These are phyloP conservation scores for Talaromyces ruber DNA, from an alignment of 495 filamentous ascomycete species.

Conservation along the genomic window DNA sequence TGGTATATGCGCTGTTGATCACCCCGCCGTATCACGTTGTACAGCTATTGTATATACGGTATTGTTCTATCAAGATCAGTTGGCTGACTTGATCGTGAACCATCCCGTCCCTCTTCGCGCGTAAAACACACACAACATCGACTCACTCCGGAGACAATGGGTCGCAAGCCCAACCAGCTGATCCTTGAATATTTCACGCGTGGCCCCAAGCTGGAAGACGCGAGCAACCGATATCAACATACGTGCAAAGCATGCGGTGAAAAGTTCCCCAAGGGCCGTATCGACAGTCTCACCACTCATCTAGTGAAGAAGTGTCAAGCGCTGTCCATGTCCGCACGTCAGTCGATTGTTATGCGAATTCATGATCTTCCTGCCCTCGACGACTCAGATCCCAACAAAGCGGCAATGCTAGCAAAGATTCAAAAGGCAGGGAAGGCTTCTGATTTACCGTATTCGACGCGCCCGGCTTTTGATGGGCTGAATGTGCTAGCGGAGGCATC, in stretches of 20 bases:
- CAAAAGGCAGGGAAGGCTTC: conserved; percentile 29
- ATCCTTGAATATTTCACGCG: conserved; percentile 79
- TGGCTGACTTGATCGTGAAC: background rate
- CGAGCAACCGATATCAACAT: conserved; percentile 80
- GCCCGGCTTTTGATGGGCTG: conserved; percentile 62
- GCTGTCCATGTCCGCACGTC: conserved; percentile 56
- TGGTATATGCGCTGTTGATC: background rate
- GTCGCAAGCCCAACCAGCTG: conserved; percentile 70
- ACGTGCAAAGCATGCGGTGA: conserved; percentile 82
- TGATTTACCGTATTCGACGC: conserved; percentile 31
- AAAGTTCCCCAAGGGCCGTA: conserved; percentile 74
- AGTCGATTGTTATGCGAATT: conserved; percentile 54
- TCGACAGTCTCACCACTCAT: conserved; percentile 70
- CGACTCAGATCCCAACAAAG: conserved; percentile 28
- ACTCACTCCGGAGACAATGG: conserved; percentile 46
- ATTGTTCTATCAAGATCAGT: background rate
- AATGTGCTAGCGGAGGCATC: conserved; percentile 79
- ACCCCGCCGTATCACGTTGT: background rate
- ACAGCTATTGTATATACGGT: background rate
- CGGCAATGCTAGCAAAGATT: conserved; percentile 23
- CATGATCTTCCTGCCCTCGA: conserved; percentile 37
- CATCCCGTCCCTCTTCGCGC: background rate
- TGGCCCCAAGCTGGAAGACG: conserved; percentile 71
- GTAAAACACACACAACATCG: background rate
- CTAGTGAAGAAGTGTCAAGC: conserved; percentile 75